Evolutionary conservation across 768 basidiomycete genomes (phyloP), one percentile per base, ranked within the genome.

Genomic region (Tylopilus plumbeoviolaceoides): DNA sequence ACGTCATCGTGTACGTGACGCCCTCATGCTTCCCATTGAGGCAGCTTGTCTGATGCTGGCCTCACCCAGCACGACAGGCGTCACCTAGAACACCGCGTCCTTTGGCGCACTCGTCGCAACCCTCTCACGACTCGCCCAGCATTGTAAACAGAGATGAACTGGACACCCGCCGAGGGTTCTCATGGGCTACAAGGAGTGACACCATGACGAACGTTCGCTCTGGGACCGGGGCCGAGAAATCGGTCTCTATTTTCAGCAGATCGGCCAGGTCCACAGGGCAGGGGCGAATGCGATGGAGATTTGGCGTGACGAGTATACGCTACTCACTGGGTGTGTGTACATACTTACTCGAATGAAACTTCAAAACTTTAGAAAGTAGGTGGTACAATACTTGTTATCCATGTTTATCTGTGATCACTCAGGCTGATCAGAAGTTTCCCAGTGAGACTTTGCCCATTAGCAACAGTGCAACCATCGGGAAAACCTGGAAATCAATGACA

Each of bases 171-270:
- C 80, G 1, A 59, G 77, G 0, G 72, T 95, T 3, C 55, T 95
- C 8, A 64, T 95, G 45, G 91, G 90, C 5, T 95, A 94, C 73
- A 94, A 95, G 64, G 85, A 95, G 64, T 82, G 94, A 39, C 88
- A 95, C 66, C 60, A 73, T 0, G 80, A 79, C 0, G 94, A 97
- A 70, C 72, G 91, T 46, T 76, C 74, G 8, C 70, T 95, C 30
- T 97, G 91, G 92, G 71, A 70, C 7, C 77, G 84, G 73, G 72
- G 76, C 28, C 61, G 69, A 23, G 70, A 33, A 73, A 72, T 23
- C 23, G 23, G 23, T 23, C 23, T 23, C 23, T 23, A 23, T 77
- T 78, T 97, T 56, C 72, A 74, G 44, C 72, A 75, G 55, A 73
- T 89, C 0, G 85, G 78, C 11, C 72, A 72, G 51, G 65, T 80